Conservation (phyloP, 2,329 filamentous ascomycete genomes). For the Xenoacremonium recifei region DNA sequence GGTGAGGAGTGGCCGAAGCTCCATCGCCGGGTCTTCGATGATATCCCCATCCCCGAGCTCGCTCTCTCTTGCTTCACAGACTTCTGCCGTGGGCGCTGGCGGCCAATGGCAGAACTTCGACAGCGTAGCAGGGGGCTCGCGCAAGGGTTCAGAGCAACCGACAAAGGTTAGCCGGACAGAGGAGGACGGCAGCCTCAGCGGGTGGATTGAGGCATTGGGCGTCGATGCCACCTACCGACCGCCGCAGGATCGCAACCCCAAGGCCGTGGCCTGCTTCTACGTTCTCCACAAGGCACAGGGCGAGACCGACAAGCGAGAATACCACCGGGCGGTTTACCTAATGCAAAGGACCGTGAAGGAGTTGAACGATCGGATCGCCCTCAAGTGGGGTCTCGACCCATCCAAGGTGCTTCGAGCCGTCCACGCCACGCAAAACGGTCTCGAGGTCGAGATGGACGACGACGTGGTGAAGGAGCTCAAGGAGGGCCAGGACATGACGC, state of each 20-base stretch:
- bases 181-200: conserved; percentile 64
- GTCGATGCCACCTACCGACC: conserved; percentile 86
- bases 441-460: conserved; percentile 87
- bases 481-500: conserved; percentile 89
- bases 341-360: conserved; percentile 73
- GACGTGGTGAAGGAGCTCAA: conserved; percentile 79
- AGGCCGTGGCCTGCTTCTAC: conserved; percentile 86
- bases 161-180: conserved; percentile 54
- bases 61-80: conserved; percentile 59
- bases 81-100: conserved; percentile 40
- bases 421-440: conserved; percentile 68
- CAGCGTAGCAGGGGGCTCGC: conserved; percentile 47
- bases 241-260: conserved; percentile 68
- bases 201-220: conserved; percentile 88
- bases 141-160: conserved; percentile 51
- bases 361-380: conserved; percentile 68
- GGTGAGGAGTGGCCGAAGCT: conserved; percentile 52
- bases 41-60: conserved; percentile 68
- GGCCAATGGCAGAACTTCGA: conserved; percentile 59
- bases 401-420: conserved; percentile 69
- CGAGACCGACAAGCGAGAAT: conserved; percentile 54
- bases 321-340: conserved; percentile 84
- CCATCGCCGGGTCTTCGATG: conserved; percentile 56
- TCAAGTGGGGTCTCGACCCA: conserved; percentile 79
- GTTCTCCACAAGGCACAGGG: conserved; percentile 57